Conservation (phyloP, 192 early-diverging fungal species). For the Coemansia sp. region DNA sequence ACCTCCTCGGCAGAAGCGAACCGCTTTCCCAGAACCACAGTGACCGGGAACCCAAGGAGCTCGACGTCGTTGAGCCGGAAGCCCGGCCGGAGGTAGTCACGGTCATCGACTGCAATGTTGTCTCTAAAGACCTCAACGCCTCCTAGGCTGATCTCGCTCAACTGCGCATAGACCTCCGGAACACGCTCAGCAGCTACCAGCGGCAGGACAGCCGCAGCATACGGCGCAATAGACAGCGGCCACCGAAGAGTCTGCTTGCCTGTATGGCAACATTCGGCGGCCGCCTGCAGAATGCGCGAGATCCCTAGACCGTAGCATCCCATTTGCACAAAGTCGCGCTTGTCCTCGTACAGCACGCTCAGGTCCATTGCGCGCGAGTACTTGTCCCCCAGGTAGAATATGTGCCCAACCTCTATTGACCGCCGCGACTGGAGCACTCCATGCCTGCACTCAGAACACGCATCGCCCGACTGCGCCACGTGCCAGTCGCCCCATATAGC, state of each 20-base stretch:
- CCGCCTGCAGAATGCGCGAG: slow-evolving; percentile 79
- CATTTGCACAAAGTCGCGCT: slow-evolving; percentile 70
- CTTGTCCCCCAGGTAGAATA: slow-evolving; percentile 87
- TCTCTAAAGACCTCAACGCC: slow-evolving; percentile 26
- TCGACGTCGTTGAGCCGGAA: slow-evolving; percentile 82
- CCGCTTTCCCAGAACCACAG: slow-evolving; percentile 74
- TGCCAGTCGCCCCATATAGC: slow-evolving; percentile 37
- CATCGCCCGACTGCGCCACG: slow-evolving; percentile 35
- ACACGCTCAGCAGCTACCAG: slow-evolving; percentile 25
- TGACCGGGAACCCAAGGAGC: slow-evolving; percentile 80
- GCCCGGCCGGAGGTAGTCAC: slow-evolving; percentile 66
- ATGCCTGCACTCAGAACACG: slow-evolving; percentile 20
- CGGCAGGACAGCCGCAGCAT: slow-evolving; percentile 66
- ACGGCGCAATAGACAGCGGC: slow-evolving; percentile 83
- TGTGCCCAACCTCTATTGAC: slow-evolving; percentile 86
- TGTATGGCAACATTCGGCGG: slow-evolving; percentile 71
- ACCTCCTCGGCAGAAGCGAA: slow-evolving; percentile 29
- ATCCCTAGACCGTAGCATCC: slow-evolving; percentile 92
- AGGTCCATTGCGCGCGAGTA: slow-evolving; percentile 79
- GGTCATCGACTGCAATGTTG: slow-evolving; percentile 74
- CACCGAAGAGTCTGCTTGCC: slow-evolving; percentile 65
- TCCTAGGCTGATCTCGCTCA: slow-evolving; percentile 5
- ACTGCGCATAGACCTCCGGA: slow-evolving; percentile 14
- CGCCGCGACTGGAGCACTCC: slow-evolving; percentile 26
- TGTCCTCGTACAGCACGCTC: slow-evolving; percentile 40